phyloP scores from a whole-genome alignment of 371 early-diverging fungal genomes.

The Syncephalis plumigaleata region DNA sequence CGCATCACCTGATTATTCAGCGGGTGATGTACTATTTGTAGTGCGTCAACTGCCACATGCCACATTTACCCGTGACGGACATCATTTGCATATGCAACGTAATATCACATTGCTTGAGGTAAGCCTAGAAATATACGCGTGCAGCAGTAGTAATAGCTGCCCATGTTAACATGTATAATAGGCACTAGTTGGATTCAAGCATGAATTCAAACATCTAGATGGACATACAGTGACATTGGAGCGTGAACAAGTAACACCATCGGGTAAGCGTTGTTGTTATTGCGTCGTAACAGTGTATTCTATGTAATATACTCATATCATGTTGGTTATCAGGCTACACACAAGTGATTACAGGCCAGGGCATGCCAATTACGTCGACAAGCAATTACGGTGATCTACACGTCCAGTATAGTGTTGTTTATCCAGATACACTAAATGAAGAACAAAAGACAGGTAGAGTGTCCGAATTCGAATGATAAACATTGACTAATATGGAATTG shows the following conservation, averaged over 20 bases:
- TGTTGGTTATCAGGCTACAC: conserved; percentile 32
- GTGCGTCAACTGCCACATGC: conserved; percentile 62
- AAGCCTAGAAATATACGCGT: not conserved
- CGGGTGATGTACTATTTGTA: conserved; percentile 82
- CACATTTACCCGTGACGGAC: conserved; percentile 59
- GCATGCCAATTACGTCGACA: conserved; percentile 44
- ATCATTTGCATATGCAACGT: conserved; percentile 66
- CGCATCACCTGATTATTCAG: conserved; percentile 67
- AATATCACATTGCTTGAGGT: conserved; percentile 63
- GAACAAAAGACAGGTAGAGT: conserved; percentile 8
- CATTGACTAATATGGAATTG: not conserved
- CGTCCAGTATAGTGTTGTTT: conserved; percentile 72
- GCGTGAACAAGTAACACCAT: conserved; percentile 41
- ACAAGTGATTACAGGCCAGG: conserved; percentile 63
- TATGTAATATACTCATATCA: no score
- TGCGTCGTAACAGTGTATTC: not conserved
- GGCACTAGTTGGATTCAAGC: conserved; percentile 77
- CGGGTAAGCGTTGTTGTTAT: conserved; percentile 12
- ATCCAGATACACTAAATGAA: conserved; percentile 37
- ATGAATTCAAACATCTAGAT: conserved; percentile 70
- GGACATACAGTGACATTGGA: conserved; percentile 41
- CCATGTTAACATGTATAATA: conserved; percentile 8
- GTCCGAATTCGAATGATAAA: no score
- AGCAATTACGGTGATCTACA: conserved; percentile 61
- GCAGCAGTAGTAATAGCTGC: not conserved